A percentile compares a stretch with the other conserved stretches of the same genome.
Evolutionary conservation across 495 filamentous ascomycete species (phyloP).

Genomic region (Beverwykella pulmonaria): DNA sequence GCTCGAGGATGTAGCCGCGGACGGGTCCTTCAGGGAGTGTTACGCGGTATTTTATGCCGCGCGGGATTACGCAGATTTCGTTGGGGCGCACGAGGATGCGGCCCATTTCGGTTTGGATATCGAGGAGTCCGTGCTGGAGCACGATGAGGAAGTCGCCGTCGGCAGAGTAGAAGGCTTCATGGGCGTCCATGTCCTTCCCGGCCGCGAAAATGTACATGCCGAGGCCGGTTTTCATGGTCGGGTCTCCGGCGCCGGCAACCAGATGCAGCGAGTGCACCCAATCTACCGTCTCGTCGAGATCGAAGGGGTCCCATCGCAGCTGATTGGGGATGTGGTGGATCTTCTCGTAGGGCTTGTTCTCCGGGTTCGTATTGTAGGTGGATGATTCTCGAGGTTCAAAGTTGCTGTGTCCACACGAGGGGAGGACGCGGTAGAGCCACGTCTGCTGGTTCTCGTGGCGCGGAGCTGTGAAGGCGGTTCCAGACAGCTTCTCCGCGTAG

Average conservation of each 20-base stretch:
- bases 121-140: constrained; percentile 77
- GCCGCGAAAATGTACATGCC: constrained; percentile 84
- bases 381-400: constrained; percentile 62
- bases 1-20: constrained; percentile 83
- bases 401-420: constrained; percentile 76
- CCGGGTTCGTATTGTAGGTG: constrained; percentile 57
- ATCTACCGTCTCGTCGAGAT: constrained; percentile 70
- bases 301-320: constrained; percentile 89
- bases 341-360: constrained; percentile 52
- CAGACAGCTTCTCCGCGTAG: constrained; percentile 92
- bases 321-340: constrained; percentile 78
- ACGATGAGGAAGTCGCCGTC: constrained; percentile 91
- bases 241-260: constrained; percentile 81
- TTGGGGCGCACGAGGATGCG: constrained; percentile 80
- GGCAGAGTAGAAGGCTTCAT: constrained; percentile 81
- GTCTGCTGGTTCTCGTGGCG: constrained; percentile 86
- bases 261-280: constrained; percentile 78
- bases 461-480: constrained; percentile 90
- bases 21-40: constrained; percentile 65
- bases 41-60: constrained; percentile 79
- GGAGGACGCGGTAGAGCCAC: constrained; percentile 93
- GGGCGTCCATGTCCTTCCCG: constrained; percentile 72
- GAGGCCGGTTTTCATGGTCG: constrained; percentile 76
- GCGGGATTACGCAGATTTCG: constrained; percentile 86
- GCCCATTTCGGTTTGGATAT: constrained; percentile 85